Base-by-base conservation (phyloP, 177 flowering plant species). In the Vitis hybrid region DNA sequence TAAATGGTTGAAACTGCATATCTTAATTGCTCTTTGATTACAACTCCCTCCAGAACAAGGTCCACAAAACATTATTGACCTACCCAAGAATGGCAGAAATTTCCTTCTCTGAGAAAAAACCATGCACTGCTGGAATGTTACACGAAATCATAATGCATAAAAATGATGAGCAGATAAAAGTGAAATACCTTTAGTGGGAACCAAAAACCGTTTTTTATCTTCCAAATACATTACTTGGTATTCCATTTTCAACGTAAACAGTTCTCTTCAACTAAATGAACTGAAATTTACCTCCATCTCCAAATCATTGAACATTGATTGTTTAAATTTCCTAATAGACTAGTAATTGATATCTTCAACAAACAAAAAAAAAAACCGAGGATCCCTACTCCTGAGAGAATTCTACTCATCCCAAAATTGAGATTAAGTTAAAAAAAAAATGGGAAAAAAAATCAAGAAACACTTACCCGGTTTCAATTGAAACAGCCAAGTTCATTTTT, bases 1-100 rank as follows among this genome's bases (percentile, higher is more conserved):
- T 24, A 24, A 24, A 71, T 9, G 71, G 52, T 74, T 38, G 4
- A 3, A 24, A 20, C 69, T 71, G 83, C 79, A 67, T 76, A 79
- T 62, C 75, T 85, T 24, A 24, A 24, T 24, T 24, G 0, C 85
- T 13, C 77, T 76, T 24, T 24, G 3, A 0, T 24, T 24, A 24
- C 3, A 24, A 24, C 3, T 24, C 0, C 3, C 3, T 0, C 3
- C 3, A 3, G 3, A 24, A 44, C 71, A 31, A 75, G 3, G 38
- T 64, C 72, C 71, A 83, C 86, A 80, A 82, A 78, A 67, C 89
- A 87, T 87, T 77, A 81, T 87, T 74, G 66, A 59, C 65, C 49
- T 10, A 50, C 79, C 67, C 3, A 24, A 24, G 3, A 24, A 24
- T 24, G 3, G 3, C 0, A 3, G 3, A 24, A 24, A 24, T 0